These are phyloP conservation scores for Asclepias syriaca DNA, from an alignment of 257 asterid species.

Conservation along the genomic window DNA sequence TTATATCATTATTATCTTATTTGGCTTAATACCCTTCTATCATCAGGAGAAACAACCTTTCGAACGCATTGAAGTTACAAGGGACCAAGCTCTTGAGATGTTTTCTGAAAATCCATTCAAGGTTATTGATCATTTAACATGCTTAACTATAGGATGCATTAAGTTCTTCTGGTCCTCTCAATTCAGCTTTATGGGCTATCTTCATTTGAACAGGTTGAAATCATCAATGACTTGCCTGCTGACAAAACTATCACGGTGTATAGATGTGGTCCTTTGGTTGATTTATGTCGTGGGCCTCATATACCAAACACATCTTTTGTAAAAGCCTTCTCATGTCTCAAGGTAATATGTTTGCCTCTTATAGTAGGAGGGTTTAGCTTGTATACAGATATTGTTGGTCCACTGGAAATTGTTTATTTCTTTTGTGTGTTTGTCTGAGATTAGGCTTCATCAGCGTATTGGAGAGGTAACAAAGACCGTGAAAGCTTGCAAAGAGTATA, in stretches of 20 bases:
- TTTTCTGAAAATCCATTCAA: slow-evolving; percentile 88
- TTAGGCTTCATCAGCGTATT: slow-evolving; percentile 96
- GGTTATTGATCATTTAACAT: slow-evolving; percentile 30
- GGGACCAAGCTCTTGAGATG: slow-evolving; percentile 83
- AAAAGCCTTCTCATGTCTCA: slow-evolving; percentile 85
- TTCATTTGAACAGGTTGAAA: slow-evolving; percentile 60
- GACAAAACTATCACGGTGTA: slow-evolving; percentile 93
- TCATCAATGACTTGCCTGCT: slow-evolving; percentile 83
- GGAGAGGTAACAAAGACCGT: slow-evolving; percentile 96
- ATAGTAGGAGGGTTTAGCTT: neutral
- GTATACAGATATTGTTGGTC: neutral
- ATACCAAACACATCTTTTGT: slow-evolving; percentile 93
- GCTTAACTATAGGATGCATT: neutral
- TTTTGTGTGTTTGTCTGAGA: slow-evolving; percentile 12
- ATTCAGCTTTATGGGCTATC: slow-evolving; percentile 9
- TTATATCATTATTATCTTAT: neutral
- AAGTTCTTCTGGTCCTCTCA: neutral
- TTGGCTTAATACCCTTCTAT: slow-evolving; percentile 17
- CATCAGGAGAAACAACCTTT: slow-evolving; percentile 88
- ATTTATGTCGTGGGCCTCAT: slow-evolving; percentile 98
- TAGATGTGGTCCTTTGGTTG: slow-evolving; percentile 97
- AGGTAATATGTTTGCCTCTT: slow-evolving; percentile 43
- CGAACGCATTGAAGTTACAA: slow-evolving; percentile 89
- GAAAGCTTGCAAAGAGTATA: slow-evolving; percentile 99
- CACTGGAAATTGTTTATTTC: neutral